Base-by-base conservation (phyloP, 345 rosid species). In the Pistacia vera region DNA sequence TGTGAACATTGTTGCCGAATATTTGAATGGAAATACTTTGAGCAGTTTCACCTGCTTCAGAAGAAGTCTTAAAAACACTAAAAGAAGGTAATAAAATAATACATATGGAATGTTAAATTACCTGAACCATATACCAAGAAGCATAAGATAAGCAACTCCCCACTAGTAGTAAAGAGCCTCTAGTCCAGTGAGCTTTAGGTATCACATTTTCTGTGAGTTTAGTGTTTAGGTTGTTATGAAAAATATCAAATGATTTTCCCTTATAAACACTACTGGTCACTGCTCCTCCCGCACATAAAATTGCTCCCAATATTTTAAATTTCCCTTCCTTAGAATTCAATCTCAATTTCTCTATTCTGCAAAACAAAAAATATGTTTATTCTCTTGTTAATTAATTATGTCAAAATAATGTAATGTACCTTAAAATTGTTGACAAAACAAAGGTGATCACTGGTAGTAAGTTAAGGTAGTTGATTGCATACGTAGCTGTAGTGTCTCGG, bases 101-200 rank as follows among this genome's bases (percentile, higher is more conserved):
- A 10, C n/a, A n/a, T 9, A 51, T 4, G 12, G 57, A 54, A 14
- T 13, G 57, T 54, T 16, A 5, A 54, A 54, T 54, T 61, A 88
- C 91, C 89, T 85, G 90, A 35, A 85, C 13, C 41, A 78, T 80
- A 44, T 75, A 85, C 92, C 92, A 88, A 18, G 49, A 4, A 12
- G 87, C 81, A 58, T 78, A 86, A 41, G 63, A 83, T 8, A 86
- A 25, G 77, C 80, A 80, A 54, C 88, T 76, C 1, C 76, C 87
- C 0, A 70, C 2, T 12, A 88, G 77, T 81, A 83, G 28, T 48
- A 85, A 52, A 4, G 87, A 70, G 28, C 92, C 92, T 3, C 84
- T 72, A 20, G 80, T 35, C 81, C 77, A 78, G 25, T 83, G 74
- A 41, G 41, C 16, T 1, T 52, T 35, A n/a, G 75, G 0, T 13